Percentiles rank a stretch among this genome's conserved stretches.
These are phyloP conservation scores for Thyridium curvatum DNA, from an alignment of 2,329 filamentous ascomycete genomes.

Conservation along the genomic window DNA sequence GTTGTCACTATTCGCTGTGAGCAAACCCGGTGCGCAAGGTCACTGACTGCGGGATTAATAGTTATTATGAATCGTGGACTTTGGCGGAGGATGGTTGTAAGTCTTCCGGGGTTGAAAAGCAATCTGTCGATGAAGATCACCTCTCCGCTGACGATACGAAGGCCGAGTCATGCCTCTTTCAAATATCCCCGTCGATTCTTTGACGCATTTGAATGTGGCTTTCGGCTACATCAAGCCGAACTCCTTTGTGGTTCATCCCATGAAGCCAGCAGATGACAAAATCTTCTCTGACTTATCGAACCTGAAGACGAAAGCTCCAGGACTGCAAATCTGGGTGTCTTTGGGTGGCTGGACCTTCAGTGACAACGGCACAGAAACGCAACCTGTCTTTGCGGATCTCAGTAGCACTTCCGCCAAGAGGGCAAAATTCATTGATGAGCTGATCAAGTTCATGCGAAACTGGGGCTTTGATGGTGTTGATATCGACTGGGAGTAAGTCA, in stretches of 20 bases:
- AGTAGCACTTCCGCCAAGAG: too few species aligned
- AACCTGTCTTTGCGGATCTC: constrained; percentile 3
- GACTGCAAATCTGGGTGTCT: constrained; percentile 23
- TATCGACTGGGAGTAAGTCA: too few species aligned
- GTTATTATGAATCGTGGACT: constrained; percentile 22
- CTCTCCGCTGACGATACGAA: too few species aligned
- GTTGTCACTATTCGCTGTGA: too few species aligned
- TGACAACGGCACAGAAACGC: constrained; percentile 15
- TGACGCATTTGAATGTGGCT: constrained; percentile 21
- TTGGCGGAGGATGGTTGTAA: not conserved
- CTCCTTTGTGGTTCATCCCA: constrained; percentile 20
- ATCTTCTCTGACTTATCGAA: constrained; percentile 21
- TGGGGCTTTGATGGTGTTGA: too few species aligned
- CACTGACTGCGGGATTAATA: too few species aligned
- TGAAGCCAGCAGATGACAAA: constrained; percentile 13
- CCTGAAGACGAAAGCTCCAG: constrained; percentile 18
- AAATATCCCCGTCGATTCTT: constrained; percentile 1
- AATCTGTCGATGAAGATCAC: too few species aligned
- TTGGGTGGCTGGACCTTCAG: constrained; percentile 35
- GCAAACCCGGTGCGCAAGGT: too few species aligned
- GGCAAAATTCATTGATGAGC: too few species aligned
- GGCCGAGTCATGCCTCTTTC: constrained; percentile 2
- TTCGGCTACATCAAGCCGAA: constrained; percentile 26
- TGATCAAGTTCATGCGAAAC: too few species aligned
- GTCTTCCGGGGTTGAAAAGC: too few species aligned